These are phyloP conservation scores for Euclidium syriacum DNA, from an alignment of 345 rosid species.

Conservation along the genomic window DNA sequence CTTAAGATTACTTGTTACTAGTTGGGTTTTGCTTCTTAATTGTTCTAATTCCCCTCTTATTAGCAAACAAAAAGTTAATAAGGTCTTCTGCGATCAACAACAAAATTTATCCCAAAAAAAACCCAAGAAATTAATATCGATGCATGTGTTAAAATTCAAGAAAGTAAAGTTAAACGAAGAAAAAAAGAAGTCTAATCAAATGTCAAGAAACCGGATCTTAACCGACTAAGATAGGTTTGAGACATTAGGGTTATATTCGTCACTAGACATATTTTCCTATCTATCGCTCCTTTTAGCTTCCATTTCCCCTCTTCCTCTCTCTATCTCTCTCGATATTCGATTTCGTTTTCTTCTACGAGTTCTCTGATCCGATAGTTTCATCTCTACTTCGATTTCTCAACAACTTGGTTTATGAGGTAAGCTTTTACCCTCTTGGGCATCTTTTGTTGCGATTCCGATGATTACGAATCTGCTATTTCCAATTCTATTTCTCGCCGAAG, in stretches of 20 bases:
- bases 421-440: no score
- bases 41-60: no score
- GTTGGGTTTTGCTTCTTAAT: no score
- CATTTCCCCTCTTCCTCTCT: not conserved
- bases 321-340: not conserved
- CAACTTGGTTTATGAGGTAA: conserved; percentile 41
- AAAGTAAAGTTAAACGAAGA: no score
- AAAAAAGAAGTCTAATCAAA: no score
- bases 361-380: not conserved
- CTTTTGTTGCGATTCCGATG: not conserved
- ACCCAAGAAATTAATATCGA: no score
- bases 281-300: not conserved
- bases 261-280: not conserved
- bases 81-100: no score
- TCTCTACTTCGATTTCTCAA: conserved; percentile 20
- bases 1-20: no score
- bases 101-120: no score
- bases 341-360: not conserved
- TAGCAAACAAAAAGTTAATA: no score
- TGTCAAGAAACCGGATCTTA: not conserved
- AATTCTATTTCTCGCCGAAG: not conserved
- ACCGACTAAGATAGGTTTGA: not conserved
- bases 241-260: conserved; percentile 2
- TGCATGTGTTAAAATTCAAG: no score
- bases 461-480: not conserved